Conservation (phyloP, 148 eudicot species). For the Rhododendron simsii region DNA sequence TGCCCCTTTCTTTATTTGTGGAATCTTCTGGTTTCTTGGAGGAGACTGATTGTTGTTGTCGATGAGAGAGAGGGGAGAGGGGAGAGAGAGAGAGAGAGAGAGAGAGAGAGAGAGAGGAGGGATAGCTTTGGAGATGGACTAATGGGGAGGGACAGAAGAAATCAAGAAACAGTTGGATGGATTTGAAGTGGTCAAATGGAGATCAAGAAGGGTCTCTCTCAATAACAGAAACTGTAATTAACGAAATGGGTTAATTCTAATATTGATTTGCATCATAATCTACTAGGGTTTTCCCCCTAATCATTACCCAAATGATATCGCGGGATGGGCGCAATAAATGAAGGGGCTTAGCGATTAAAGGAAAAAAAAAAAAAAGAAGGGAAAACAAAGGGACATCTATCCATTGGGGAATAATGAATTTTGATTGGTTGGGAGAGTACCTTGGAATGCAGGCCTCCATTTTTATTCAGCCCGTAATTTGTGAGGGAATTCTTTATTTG, state of each 20-base stretch:
- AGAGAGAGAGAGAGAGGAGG: background rate
- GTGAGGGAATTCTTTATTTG: conserved; percentile 8
- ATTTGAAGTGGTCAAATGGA: background rate
- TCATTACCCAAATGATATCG: background rate
- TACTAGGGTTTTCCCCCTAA: background rate
- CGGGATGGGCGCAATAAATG: background rate
- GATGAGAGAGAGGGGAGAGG: conserved; percentile 6
- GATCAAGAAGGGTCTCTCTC: background rate
- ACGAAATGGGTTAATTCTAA: background rate
- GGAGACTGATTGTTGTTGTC: background rate
- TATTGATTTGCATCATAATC: background rate
- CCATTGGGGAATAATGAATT: background rate
- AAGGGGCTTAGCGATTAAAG: background rate
- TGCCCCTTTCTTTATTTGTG: conserved; percentile 6
- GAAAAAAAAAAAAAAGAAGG: background rate
- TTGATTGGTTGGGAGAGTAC: conserved; percentile 14
- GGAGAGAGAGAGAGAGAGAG: background rate
- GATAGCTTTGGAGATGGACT: background rate
- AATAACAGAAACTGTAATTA: conserved; percentile 6
- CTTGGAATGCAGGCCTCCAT: conserved; percentile 13
- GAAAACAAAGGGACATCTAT: background rate
- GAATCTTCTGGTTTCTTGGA: conserved; percentile 45
- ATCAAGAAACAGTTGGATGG: background rate
- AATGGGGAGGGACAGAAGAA: background rate
- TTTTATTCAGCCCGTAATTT: conserved; percentile 11